Base-by-base conservation (phyloP, 495 filamentous ascomycete genomes). In the Cairneyella variabilis region DNA sequence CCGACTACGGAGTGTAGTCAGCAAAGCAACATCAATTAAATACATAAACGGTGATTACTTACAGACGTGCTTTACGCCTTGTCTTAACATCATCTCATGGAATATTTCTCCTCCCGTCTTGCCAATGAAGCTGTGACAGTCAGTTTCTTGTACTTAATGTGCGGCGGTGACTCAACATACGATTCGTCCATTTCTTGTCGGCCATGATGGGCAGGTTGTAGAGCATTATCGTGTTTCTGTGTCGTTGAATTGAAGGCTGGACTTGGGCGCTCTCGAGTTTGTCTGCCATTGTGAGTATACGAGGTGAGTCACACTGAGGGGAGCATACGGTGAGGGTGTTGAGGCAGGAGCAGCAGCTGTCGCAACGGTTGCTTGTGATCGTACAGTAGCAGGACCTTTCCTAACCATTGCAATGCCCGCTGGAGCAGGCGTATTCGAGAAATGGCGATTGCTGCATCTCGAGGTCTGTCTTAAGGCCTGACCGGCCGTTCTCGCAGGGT, bases 61-160 rank as follows among this genome's bases (percentile, higher is more conserved):
- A 90, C 88, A 95, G 63, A 97, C 76, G 69, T 95, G 88, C 74
- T 96, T 91, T 25, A 98, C 95, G 56, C 75, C 82, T 56, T 91
- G 90, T 64, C 93, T 76, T 36, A 91, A 79, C 90, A 98, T 96
- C 93, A 98, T 97, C 71, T 98, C 91, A 64, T 98, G 91, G 76
- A 98, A 96, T 56, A 98, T 97, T 66, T 96, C 85, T 64, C 93
- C 93, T 68, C 95, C 95, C 44, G 79, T 95, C 76, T 90, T 88
- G 27, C 95, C 95, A 66, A 97, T 88, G 73, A 98, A 96, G 48
- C 89, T 88, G 56, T 60, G 39, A 38, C 42, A 53, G 70, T 67
- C 47, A 60, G 45, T 51, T 53, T n/a, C n/a, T 53, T 36, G 30
- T 55, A 42, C n/a, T 40, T 39, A 41, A 45, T 45, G 48, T 41